Base-by-base conservation (phyloP, 2,329 filamentous ascomycete species). In the Aspergillus neotritici region DNA sequence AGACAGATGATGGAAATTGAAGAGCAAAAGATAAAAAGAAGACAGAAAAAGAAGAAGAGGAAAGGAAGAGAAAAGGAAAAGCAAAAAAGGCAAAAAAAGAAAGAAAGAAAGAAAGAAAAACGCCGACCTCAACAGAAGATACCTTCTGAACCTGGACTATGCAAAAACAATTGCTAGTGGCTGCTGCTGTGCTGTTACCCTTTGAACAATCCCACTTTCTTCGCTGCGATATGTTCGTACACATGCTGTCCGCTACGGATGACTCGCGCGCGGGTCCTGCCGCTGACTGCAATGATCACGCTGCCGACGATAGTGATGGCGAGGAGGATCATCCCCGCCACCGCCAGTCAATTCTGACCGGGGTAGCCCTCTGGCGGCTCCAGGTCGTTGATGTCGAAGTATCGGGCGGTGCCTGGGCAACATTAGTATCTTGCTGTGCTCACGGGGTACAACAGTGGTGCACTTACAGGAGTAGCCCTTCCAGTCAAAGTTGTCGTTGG, bases 401-500 rank as follows among this genome's bases (percentile, higher is more conserved):
- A 98, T 57, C 84, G 81, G 29, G 86, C 80, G 40, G 91, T 96
- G 73, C 87, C 87, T 91, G 49, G 11, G 17, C 5, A 28, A n/a
- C 15, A 15, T 9, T 9, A 14, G 15, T 46, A 44, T 31, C n/a
- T n/a, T n/a, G n/a, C n/a, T n/a, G n/a, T n/a, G n/a, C n/a, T n/a
- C 2, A 41, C 17, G 9, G 12, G 14, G 16, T 30, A 4, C n/a
- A 32, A 17, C 28, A 13, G 14, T 15, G 48, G 9, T 2, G 21
- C 21, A 74, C 87, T 75, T 80, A 94, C 90, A 97, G 65, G 88
- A 95, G 67, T 96, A 97, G 40, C 87, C 86, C 70, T 95, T 96
- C 94, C 94, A 98, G 70, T 98, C 93, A 75, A 98, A 98, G 74
- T 98, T 98, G 47, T 97, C 87, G 61, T 84, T 83, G 6, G 93